Evolutionary conservation across 306 rosid species (phyloP), one percentile per base, ranked within the genome.

Genomic region (Medicago lupulina): DNA sequence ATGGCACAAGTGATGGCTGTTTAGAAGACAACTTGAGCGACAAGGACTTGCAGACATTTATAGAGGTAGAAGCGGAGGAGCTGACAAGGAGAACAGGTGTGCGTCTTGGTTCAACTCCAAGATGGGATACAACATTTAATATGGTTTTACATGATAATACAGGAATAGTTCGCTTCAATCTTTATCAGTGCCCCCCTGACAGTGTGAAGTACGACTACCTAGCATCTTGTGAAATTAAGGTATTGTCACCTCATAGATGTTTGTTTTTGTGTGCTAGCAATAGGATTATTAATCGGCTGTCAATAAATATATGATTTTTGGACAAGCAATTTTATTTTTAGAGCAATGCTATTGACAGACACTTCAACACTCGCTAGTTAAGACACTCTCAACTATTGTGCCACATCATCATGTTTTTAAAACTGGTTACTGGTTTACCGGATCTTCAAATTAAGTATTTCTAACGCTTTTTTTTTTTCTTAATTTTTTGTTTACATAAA

Each of bases 211-310:
- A 85, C 71, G 93, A 96, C 85, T 87, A 84, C 82, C 86, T 96
- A 78, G 86, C 97, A 39, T 87, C 89, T 80, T 92, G 99, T 77
- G 99, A 96, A 84, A 81, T 92, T 70, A 92, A 92, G 98, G 99
- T 96, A 90, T 62, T 19, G 9, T 44, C 67, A 61, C 67, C 44
- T 61, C 36, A 66, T 39, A n/a, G 34, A 64, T 72, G 15, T 53
- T 74, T 34, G 41, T 72, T 38, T 64, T 68, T 62, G 11, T 43
- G 34, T 59, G 67, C 66, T 8, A 68, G 69, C 64, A 64, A 40
- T 55, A 46, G 18, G 67, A 67, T 75, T 54, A 39, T 11, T 41
- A 59, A 36, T 64, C 9, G 16, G 18, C 59, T 47, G 68, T 69
- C 83, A 16, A 19, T 65, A 64, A 70, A 46, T 47, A 19, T 68